A percentile compares a stretch with the other conserved stretches of the same genome.
Conservation (phyloP, 495 filamentous ascomycete species). For the Extremus antarcticus region DNA sequence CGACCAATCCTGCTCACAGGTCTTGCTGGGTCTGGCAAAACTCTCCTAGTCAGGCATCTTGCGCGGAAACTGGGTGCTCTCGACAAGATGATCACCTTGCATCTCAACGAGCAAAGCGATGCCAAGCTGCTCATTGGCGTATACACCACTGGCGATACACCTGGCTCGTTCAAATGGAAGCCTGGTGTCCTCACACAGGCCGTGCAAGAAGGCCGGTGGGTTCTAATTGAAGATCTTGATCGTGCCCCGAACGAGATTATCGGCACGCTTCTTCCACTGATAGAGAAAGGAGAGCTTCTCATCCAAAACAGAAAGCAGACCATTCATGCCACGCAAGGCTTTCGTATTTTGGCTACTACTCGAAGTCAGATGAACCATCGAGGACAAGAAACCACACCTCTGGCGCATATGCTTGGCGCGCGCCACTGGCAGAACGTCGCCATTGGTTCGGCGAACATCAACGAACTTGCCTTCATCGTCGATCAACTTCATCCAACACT, state of each 20-base stretch:
- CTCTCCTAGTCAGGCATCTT: slow-evolving; percentile 69
- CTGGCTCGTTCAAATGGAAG: slow-evolving; percentile 83
- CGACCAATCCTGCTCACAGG: slow-evolving; percentile 73
- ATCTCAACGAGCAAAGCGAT: slow-evolving; percentile 95
- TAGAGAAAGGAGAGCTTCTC: slow-evolving; percentile 76
- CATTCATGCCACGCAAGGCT: slow-evolving; percentile 69
- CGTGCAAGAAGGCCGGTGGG: slow-evolving; percentile 86
- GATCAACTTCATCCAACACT: slow-evolving; percentile 56
- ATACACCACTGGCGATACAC: slow-evolving; percentile 74
- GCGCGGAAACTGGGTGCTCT: slow-evolving; percentile 64
- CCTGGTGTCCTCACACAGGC: slow-evolving; percentile 92
- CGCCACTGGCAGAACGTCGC: slow-evolving; percentile 70
- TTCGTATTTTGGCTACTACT: slow-evolving; percentile 83
- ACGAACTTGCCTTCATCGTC: slow-evolving; percentile 68
- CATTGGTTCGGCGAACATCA: slow-evolving; percentile 52
- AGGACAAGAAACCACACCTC: slow-evolving; percentile 50
- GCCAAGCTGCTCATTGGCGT: slow-evolving; percentile 88
- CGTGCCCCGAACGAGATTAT: slow-evolving; percentile 92
- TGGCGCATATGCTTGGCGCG: slow-evolving; percentile 56
- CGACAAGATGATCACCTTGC: slow-evolving; percentile 72
- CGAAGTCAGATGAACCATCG: slow-evolving; percentile 61
- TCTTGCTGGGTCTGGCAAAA: slow-evolving; percentile 81
- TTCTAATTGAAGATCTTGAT: slow-evolving; percentile 92
- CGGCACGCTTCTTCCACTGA: slow-evolving; percentile 77
- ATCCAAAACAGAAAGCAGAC: slow-evolving; percentile 79